Evolutionary conservation across 2,329 filamentous ascomycete genomes (phyloP), one percentile per base, ranked within the genome.

Genomic region (Harringtonia lauricola): DNA sequence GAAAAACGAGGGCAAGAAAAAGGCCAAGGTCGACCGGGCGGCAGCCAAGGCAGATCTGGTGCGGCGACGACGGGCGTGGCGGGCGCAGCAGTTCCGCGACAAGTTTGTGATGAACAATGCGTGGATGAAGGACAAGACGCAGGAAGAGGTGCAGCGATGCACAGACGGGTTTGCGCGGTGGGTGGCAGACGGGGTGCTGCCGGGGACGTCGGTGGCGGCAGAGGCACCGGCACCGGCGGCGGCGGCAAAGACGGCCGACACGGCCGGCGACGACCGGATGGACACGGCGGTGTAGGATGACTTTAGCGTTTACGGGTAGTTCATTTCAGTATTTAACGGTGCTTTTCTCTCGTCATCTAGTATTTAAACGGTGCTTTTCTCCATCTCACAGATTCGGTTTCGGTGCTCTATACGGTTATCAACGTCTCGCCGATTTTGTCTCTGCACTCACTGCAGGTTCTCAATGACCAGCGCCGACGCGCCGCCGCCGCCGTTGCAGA

Each of bases 401-500:
- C n/a, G n/a, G n/a, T n/a, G n/a, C n/a, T n/a, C n/a, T n/a, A n/a
- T n/a, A n/a, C n/a, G n/a, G 21, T 36, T 19, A 29, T 29, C 28
- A 29, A 29, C n/a, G n/a, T n/a, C n/a, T n/a, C n/a, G n/a, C n/a
- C n/a, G n/a, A n/a, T n/a, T n/a, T n/a, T n/a, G n/a, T n/a, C n/a
- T n/a, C n/a, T n/a, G 33, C 43, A 57, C 60, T 64, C 66, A 76
- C 65, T 76, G 71, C 58, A 79, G 60, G 59, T 63, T 79, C 73
- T 98, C 92, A 57, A 98, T 79, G 50, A 98, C 86, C 53, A 98
- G 70, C 46, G 92, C 92, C 57, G 86, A 94, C 47, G 92, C 92
- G 62, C 92, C 92, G 56, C 92, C 92, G 46, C 92, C 92, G 52
- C 92, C 92, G 65, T 98, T 98, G 79, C 92, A 98, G 60, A 98